Conservation (phyloP, 2,329 filamentous ascomycete genomes). For the Chrysosporium keratinophilum region DNA sequence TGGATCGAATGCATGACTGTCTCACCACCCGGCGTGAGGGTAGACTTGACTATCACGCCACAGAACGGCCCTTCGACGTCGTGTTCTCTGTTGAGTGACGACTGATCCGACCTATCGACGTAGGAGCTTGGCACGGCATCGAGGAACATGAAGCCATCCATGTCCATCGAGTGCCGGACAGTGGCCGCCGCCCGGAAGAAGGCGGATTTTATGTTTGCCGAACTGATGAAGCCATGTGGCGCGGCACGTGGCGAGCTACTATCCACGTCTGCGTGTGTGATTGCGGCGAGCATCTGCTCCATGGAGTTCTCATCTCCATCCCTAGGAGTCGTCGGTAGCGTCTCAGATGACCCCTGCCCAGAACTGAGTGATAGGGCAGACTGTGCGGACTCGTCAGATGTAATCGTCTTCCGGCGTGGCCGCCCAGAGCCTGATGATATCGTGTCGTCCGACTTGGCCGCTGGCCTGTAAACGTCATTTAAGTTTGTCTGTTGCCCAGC, state of each 20-base stretch:
- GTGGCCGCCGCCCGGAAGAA: constrained; percentile 40
- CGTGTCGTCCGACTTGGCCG: no score
- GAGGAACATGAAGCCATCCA: constrained; percentile 32
- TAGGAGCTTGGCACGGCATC: constrained; percentile 18
- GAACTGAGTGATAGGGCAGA: no score
- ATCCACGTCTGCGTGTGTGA: not conserved
- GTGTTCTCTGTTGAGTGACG: not conserved
- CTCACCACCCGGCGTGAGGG: not conserved
- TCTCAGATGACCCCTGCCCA: not conserved
- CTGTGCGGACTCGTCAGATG: no score
- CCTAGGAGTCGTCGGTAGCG: not conserved
- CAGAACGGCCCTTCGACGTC: not conserved
- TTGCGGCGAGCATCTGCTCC: not conserved
- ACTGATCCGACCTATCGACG: constrained; percentile 14
- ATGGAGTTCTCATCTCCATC: not conserved
- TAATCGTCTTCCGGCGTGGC: no score
- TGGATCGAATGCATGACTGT: not conserved
- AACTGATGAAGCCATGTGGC: constrained; percentile 13
- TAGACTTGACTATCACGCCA: not conserved
- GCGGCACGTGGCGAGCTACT: constrained; percentile 9
- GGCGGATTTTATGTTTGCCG: constrained; percentile 20
- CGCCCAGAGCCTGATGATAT: no score
- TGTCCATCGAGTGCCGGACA: constrained; percentile 35
- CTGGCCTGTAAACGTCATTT: no score
- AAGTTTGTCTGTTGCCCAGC: not conserved